Evolutionary conservation across 2,329 filamentous ascomycete genomes (phyloP), one percentile per base, ranked within the genome.

Genomic region (Aspergillus caelatus): DNA sequence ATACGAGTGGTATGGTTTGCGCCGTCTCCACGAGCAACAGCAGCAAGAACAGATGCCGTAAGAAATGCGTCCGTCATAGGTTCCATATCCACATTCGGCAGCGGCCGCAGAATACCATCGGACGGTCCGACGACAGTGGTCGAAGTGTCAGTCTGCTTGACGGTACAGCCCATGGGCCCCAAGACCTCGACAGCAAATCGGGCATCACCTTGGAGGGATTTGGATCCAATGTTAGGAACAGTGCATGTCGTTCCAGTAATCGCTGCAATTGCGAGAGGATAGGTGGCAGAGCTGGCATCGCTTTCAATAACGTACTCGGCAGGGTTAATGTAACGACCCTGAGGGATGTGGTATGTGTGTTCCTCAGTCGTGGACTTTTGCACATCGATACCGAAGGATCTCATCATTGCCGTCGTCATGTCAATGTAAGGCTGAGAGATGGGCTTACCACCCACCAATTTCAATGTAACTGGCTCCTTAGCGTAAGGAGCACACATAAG

Each of bases 321-420:
- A 2, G 95, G 95, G 76, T 95, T 98, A 46, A 84, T 83, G 81
- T 99, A 99, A 14, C 84, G 82, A 16, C 91, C 92, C 73, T 91
- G 89, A 2, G 95, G 95, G 62, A 99, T 96, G 76, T 96, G 90
- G 79, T 99, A 99, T 6, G 94, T 97, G 75, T 98, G 91, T 53
- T 90, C 86, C 72, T 97, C 93, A 3, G 87, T 90, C 36, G 86
- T 79, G 10, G 94, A 96, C 70, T 87, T 88, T 65, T 88, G 84
- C 14, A 97, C 95, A 45, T 88, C 78, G 46, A 99, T 87, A 57
- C 95, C 95, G 73, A 99, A 99, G 2, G 91, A 86, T 60, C 86
- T 86, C 95, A 99, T 99, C 94, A 99, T 99, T 19, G 93, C 87
- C 59, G 96, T 93, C 2, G 95, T 99, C 94, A 99, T 98, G 76